phyloP scores from a whole-genome alignment of 192 early-diverging fungal species.

The Backusella circina region DNA sequence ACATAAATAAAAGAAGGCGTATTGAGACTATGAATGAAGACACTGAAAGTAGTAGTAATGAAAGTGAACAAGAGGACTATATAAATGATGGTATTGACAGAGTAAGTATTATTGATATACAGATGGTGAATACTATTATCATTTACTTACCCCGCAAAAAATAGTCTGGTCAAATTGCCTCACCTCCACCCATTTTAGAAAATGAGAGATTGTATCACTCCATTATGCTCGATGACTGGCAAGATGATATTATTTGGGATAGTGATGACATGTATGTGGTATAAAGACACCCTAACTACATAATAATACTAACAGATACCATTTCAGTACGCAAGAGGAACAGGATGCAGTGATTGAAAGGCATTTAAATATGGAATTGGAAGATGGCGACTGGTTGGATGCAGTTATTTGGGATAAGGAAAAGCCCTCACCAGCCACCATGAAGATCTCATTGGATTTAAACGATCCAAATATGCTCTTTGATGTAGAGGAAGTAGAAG shows the following conservation, averaged over 20 bases:
- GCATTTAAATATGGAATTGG: slow-evolving; percentile 57
- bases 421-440: slow-evolving; percentile 47
- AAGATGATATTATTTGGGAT: slow-evolving; percentile 79
- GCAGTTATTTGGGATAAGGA: slow-evolving; percentile 81
- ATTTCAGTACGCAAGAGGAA: not conserved
- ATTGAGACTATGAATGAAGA: slow-evolving; percentile 21
- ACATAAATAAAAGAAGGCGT: slow-evolving; percentile 6
- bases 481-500: slow-evolving; percentile 51
- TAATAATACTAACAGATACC: not conserved
- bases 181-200: not conserved
- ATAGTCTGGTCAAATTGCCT: not conserved
- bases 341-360: not conserved
- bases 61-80: slow-evolving; percentile 8
- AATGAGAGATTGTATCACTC: slow-evolving; percentile 52
- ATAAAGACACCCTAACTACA: not conserved
- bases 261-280: slow-evolving; percentile 35
- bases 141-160: too few relatives aligned
- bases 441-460: slow-evolving; percentile 56
- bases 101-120: not conserved
- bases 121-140: not conserved
- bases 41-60: slow-evolving; percentile 9
- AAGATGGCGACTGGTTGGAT: slow-evolving; percentile 67
- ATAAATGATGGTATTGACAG: not conserved
- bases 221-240: slow-evolving; percentile 80
- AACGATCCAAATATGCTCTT: slow-evolving; percentile 79